phyloP scores from a whole-genome alignment of 805 yeast genomes.

The Ascoidea asiatica region DNA sequence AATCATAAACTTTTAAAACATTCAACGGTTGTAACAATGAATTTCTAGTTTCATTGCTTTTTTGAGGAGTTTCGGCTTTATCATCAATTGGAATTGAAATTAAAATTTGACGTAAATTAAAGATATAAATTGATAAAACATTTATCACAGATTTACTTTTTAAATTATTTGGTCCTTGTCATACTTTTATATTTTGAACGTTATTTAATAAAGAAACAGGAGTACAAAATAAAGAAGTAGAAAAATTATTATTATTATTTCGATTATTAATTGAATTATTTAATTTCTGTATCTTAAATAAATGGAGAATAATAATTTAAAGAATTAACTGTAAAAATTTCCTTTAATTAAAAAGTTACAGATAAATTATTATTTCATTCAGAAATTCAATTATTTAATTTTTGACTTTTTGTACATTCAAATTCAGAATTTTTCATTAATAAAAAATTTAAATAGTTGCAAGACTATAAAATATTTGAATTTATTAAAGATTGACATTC shows the following conservation, averaged over 20 bases:
- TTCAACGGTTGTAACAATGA: slow-evolving; percentile 9
- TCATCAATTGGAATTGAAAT: neutral
- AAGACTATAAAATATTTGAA: slow-evolving; percentile 5
- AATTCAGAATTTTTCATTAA: slow-evolving; percentile 11
- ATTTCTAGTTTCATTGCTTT: slow-evolving; percentile 6
- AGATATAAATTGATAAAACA: too few species aligned
- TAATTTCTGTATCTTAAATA: slow-evolving; percentile 4
- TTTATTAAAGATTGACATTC: too few species aligned
- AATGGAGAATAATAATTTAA: slow-evolving; percentile 8
- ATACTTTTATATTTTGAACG: slow-evolving; percentile 1
- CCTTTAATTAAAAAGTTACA: slow-evolving; percentile 5
- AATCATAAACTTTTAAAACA: slow-evolving; percentile 6
- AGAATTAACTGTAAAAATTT: slow-evolving; percentile 2
- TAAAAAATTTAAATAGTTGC: slow-evolving; percentile 9
- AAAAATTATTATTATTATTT: neutral
- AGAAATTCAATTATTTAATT: slow-evolving; percentile 4
- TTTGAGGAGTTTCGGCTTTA: slow-evolving; percentile 3
- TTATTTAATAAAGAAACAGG: slow-evolving; percentile 10
- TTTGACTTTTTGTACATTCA: slow-evolving; percentile 8
- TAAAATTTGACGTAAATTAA: too few species aligned
- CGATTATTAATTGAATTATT: too few species aligned
- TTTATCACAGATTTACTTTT: neutral
- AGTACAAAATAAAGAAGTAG: slow-evolving; percentile 8
- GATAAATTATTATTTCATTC: slow-evolving; percentile 6
- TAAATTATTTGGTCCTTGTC: too few species aligned